phyloP scores from a whole-genome alignment of 345 rosid genomes.

The Arabis alpina region DNA sequence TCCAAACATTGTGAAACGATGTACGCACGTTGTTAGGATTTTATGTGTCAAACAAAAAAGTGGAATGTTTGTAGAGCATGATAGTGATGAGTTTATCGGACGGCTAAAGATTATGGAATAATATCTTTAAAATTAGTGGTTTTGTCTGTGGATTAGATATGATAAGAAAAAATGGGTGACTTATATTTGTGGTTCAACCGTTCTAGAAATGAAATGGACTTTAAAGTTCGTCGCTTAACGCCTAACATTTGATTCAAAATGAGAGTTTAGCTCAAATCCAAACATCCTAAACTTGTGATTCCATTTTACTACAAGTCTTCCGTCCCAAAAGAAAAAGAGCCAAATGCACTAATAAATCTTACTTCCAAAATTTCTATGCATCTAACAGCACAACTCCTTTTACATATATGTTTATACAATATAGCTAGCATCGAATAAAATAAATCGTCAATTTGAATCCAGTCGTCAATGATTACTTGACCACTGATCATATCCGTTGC shows the following conservation, averaged over 20 bases:
- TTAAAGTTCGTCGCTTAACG: neutral
- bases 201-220: neutral
- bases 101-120: conserved; percentile 34
- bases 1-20: conserved; percentile 27
- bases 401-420: neutral
- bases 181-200: neutral
- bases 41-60: conserved; percentile 15
- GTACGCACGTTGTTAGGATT: conserved; percentile 40
- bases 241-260: too few relatives aligned
- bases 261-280: neutral
- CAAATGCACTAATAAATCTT: neutral
- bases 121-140: conserved; percentile 31
- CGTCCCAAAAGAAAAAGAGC: neutral
- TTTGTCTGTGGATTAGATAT: conserved; percentile 31
- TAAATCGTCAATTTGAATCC: neutral
- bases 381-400: neutral
- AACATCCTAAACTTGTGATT: neutral
- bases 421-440: neutral
- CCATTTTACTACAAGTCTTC: neutral
- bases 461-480: neutral
- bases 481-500: neutral
- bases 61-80: conserved; percentile 23
- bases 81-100: conserved; percentile 28
- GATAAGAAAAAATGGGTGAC: neutral
- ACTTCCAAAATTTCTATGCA: neutral